These are phyloP conservation scores for Prunus armeniaca DNA, from an alignment of 306 rosid genomes.

Conservation along the genomic window DNA sequence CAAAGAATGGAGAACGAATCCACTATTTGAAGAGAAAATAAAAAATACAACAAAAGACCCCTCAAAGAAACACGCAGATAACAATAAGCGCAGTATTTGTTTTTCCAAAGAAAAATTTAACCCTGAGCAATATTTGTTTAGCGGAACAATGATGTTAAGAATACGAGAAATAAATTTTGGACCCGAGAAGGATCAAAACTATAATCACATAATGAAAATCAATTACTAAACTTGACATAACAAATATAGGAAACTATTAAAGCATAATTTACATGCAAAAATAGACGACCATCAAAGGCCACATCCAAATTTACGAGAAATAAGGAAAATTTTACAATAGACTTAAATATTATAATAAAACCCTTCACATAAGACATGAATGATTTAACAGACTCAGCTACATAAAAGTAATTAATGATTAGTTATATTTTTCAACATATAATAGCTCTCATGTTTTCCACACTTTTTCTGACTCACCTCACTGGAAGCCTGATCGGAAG, in stretches of 20 bases:
- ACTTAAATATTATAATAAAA: not conserved
- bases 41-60: no score
- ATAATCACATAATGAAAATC: not conserved
- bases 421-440: not conserved
- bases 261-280: no score
- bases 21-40: no score
- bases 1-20: no score
- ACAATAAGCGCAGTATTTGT: not conserved
- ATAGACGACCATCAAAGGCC: not conserved
- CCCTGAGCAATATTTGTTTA: not conserved
- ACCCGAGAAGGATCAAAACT: not conserved
- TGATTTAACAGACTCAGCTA: not conserved
- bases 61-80: no score
- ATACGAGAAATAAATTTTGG: not conserved
- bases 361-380: not conserved
- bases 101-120: not conserved
- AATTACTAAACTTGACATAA: not conserved
- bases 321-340: not conserved
- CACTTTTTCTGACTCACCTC: conserved; percentile 45
- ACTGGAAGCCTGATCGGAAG: conserved; percentile 38
- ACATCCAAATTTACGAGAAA: not conserved
- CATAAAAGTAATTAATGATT: not conserved
- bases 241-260: no score
- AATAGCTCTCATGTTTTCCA: not conserved
- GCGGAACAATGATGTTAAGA: not conserved